These are phyloP conservation scores for Neurospora tetrasperma DNA, from an alignment of 495 filamentous ascomycete genomes.

Conservation along the genomic window DNA sequence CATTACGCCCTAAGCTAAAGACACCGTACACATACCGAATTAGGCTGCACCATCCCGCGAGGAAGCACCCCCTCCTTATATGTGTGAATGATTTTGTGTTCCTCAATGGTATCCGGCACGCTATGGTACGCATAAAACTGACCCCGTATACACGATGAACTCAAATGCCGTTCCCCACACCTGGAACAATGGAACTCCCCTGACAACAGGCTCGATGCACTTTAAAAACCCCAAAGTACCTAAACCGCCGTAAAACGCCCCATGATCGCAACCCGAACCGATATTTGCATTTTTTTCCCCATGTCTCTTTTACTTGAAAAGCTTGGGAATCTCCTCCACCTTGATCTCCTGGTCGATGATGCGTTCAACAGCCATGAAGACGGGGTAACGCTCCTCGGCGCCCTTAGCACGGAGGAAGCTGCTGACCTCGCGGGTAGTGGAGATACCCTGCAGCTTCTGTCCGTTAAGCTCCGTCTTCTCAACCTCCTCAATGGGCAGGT, in stretches of 20 bases:
- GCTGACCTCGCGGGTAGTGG: conserved; percentile 85
- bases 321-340: conserved; percentile 51
- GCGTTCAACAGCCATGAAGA: conserved; percentile 76
- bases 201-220: not conserved
- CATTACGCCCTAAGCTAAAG: not conserved
- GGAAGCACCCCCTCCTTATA: not conserved
- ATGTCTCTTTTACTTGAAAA: conserved; percentile 35
- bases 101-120: not conserved
- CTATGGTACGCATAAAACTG: not conserved
- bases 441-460: conserved; percentile 91
- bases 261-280: not conserved
- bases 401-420: conserved; percentile 69
- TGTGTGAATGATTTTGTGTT: not conserved
- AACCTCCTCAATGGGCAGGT: conserved; percentile 71
- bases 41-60: not conserved
- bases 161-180: not conserved
- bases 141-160: not conserved
- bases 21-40: not conserved
- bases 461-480: conserved; percentile 88
- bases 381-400: conserved; percentile 72
- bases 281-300: not conserved
- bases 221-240: not conserved
- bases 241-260: not conserved
- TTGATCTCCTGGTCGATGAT: conserved; percentile 49
- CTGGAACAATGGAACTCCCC: not conserved